Conservation (phyloP, 768 basidiomycete genomes). For the Harrya chromipes region DNA sequence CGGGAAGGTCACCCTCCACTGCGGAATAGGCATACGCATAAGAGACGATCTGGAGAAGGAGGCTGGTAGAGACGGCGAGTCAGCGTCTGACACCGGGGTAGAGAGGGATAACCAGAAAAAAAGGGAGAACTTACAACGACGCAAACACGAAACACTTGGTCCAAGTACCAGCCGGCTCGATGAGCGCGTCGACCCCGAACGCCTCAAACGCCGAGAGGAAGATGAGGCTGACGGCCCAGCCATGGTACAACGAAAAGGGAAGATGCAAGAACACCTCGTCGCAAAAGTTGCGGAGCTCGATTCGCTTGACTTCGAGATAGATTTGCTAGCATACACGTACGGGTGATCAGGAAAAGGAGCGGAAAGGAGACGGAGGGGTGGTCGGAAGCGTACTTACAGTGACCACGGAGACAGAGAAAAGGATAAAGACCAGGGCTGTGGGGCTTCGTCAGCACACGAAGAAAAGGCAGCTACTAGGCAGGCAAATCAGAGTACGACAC, state of each 20-base stretch:
- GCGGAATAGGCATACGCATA: conserved; percentile 66
- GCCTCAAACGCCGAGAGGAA: conserved; percentile 57
- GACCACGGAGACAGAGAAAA: conserved; percentile 49
- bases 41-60: conserved; percentile 57
- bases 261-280: conserved; percentile 70
- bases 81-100: background rate
- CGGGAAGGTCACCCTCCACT: conserved; percentile 64
- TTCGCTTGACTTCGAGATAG: conserved; percentile 64
- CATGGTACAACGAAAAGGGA: conserved; percentile 70
- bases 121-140: conserved; percentile 39
- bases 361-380: conserved; percentile 5
- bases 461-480: no score
- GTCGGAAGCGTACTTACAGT: conserved; percentile 31
- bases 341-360: conserved; percentile 5
- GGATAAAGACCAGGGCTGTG: conserved; percentile 37
- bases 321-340: conserved; percentile 40
- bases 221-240: conserved; percentile 53
- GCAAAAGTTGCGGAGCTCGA: conserved; percentile 41
- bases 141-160: conserved; percentile 64
- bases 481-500: conserved; percentile 8
- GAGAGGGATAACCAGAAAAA: background rate
- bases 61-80: conserved; percentile 20
- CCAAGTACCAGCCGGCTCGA: conserved; percentile 51
- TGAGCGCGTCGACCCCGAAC: conserved; percentile 56
- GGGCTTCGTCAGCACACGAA: conserved; percentile 12